Percentiles rank a stretch among this genome's conserved stretches.
phyloP scores from a whole-genome alignment of 768 basidiomycete genomes.

The Lyophyllum atratum region DNA sequence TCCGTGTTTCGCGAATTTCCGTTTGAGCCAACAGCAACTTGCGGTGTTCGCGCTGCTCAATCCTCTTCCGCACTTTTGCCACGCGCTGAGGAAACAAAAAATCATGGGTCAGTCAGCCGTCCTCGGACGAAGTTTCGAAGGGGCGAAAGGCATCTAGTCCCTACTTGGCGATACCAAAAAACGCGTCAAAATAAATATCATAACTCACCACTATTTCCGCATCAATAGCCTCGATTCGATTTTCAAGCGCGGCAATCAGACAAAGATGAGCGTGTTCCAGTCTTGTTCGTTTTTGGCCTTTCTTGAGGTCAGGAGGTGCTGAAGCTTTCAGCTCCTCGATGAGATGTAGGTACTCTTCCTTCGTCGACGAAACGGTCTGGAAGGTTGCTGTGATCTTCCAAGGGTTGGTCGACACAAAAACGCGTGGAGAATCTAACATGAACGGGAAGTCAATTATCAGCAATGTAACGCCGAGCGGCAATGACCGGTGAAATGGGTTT shows the following conservation, averaged over 20 bases:
- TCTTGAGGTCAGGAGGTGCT: conserved; percentile 45
- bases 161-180: not conserved
- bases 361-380: conserved; percentile 67
- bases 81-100: conserved; percentile 54
- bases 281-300: conserved; percentile 53
- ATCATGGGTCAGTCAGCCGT: conserved; percentile 9
- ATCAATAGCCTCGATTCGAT: conserved; percentile 65
- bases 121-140: conserved; percentile 1
- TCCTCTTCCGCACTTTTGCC: conserved; percentile 66
- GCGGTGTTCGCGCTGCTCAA: conserved; percentile 72
- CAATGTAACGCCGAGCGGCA: conserved; percentile 31
- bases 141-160: conserved; percentile 6
- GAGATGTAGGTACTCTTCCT: conserved; percentile 68
- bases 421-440: conserved; percentile 74
- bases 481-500: conserved; percentile 40
- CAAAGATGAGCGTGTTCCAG: conserved; percentile 60
- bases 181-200: conserved; percentile 7
- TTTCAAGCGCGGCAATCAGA: conserved; percentile 64
- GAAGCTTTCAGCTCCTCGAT: conserved; percentile 61
- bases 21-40: conserved; percentile 68
- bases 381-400: conserved; percentile 88
- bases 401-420: conserved; percentile 85
- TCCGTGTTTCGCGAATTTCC: conserved; percentile 79
- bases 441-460: conserved; percentile 27
- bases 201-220: conserved; percentile 69